Evolutionary conservation across 2,329 filamentous ascomycete species (phyloP), one percentile per base, ranked within the genome.

Genomic region (Paecilomyces niveus): DNA sequence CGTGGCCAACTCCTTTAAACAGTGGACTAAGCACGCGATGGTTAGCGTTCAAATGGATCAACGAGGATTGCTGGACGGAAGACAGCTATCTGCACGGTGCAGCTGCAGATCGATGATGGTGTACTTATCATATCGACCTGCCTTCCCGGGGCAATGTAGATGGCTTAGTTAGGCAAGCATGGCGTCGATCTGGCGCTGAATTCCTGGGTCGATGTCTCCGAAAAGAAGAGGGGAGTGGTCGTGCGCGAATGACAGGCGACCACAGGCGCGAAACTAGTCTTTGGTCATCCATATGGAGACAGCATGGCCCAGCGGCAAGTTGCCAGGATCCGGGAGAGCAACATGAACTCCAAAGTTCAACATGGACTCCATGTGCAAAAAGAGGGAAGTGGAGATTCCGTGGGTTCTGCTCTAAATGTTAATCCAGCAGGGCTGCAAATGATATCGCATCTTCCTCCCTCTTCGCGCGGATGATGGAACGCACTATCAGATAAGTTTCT

Each of bases 401-500:
- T 45, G 18, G 22, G 18, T 4, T 18, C 50, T 26, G 21, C 22
- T 24, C 50, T 52, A 52, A 52, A 52, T 52, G 50, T 52, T 52
- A 52, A 52, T 52, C 50, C 50, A 26, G 50, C 50, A 52, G 50
- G 50, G 50, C 50, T 29, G 50, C 50, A 52, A 52, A 52, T 52
- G 50, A 52, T 26, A 52, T 52, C 15, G 50, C 21, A 11, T 26
- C 50, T n/a, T 52, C 21, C 15, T 52, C 50, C 21, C 22, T 52
- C 50, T 52, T 52, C 50, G 21, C 26, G 50, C 50, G 50, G 21
- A 52, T 13, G 35, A 45, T 45, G 35, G 35, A 45, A 45, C 35
- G 35, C 35, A 18, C 35, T 52, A 52, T 15, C 50, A 24, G 13
- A 8, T 9, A 52, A 21, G 50, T 52, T 29, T n/a, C 50, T 24